phyloP scores from a whole-genome alignment of 441 rosid species.

The Macaranga tanarius region DNA sequence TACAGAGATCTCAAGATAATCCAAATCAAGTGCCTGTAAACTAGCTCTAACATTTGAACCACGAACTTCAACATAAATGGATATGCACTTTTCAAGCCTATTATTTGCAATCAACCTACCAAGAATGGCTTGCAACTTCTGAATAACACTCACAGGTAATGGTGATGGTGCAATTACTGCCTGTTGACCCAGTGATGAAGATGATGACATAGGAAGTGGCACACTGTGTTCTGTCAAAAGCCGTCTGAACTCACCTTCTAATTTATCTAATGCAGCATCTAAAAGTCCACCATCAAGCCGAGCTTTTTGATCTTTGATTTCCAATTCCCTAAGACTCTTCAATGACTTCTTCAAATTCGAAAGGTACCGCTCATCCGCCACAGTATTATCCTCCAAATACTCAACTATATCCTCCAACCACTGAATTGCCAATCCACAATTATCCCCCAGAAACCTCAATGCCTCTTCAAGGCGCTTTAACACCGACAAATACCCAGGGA shows the following conservation, averaged over 20 bases:
- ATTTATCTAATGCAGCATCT: slow-evolving; percentile 75
- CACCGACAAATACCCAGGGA: slow-evolving; percentile 77
- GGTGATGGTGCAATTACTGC: slow-evolving; percentile 88
- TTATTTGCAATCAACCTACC: slow-evolving; percentile 84
- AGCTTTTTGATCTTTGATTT: slow-evolving; percentile 40
- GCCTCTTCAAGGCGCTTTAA: slow-evolving; percentile 92
- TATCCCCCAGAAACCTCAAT: slow-evolving; percentile 79
- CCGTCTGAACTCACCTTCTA: slow-evolving; percentile 72
- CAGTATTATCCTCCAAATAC: slow-evolving; percentile 79
- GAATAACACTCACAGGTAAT: slow-evolving; percentile 78
- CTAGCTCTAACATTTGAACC: slow-evolving; percentile 86
- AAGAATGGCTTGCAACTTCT: slow-evolving; percentile 84
- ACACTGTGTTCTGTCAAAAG: slow-evolving; percentile 79
- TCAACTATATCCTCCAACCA: slow-evolving; percentile 98
- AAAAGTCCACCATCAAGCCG: slow-evolving; percentile 82
- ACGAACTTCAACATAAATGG: slow-evolving; percentile 84
- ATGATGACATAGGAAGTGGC: slow-evolving; percentile 84
- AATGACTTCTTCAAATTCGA: slow-evolving; percentile 62
- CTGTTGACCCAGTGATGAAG: slow-evolving; percentile 55
- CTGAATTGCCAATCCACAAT: slow-evolving; percentile 93
- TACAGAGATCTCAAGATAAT: slow-evolving; percentile 85
- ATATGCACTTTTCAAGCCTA: slow-evolving; percentile 74
- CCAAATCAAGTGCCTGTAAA: slow-evolving; percentile 83
- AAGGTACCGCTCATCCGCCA: slow-evolving; percentile 77
- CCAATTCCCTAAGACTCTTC: slow-evolving; percentile 62